Base-by-base conservation (phyloP, 257 asterid genomes). In the Nicotiana paniculata region DNA sequence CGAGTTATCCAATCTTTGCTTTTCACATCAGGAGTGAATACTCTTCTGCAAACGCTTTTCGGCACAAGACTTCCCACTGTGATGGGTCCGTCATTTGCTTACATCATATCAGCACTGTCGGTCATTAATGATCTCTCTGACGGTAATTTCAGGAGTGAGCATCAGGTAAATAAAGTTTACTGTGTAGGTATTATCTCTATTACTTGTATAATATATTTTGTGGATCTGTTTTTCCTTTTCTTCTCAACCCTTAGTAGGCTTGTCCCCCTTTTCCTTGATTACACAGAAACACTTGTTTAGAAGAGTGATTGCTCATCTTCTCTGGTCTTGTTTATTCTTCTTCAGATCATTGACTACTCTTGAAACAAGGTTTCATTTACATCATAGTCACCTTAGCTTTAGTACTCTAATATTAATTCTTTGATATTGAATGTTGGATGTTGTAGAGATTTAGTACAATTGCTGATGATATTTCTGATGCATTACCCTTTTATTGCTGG, bases 61-160 rank as follows among this genome's bases (percentile, higher is more conserved):
- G 99, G 99, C 70, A 89, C 98, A 37, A 92, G 99, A 26, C 98
- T 96, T 81, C 99, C 99, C 30, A 96, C 98, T 0, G 99, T 96
- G 70, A 93, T 96, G 93, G 98, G 98, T 82, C 99, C 98, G 3
- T 96, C 98, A 18, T 91, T 92, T 84, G 92, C 99, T 84, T 96
- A 90, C 88, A 54, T 90, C 28, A 86, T 96, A 84, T 87, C 98
- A 1, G 98, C 93, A 28, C 80, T 94, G 81, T 84, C 93, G 6
- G 86, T 92, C 83, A 89, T 92, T 86, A 93, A 94, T 10, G 99
- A 94, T 81, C 77, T 93, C 37, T 85, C 89, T 24, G 89, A 92
- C 70, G 61, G 84, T 75, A 77, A 61, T 82, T 92, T 90, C 80
- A 1, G 57, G 46, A 72, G 17, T 43, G 95, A 90, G 85, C 98